Base-by-base conservation (phyloP, 1,139 yeast genomes). In the Debaryomyces nepalensis region DNA sequence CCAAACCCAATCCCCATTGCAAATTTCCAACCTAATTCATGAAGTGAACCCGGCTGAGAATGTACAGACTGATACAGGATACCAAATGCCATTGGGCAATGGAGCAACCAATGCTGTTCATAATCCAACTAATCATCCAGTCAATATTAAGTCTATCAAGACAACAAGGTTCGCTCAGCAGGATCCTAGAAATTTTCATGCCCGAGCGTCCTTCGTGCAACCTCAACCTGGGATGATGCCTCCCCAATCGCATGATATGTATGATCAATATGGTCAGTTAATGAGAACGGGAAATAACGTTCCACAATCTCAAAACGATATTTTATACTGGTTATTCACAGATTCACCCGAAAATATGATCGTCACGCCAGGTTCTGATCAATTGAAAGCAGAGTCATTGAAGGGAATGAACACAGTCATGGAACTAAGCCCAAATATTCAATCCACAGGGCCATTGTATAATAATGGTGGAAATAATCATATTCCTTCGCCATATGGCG, bases 241-340 rank as follows among this genome's bases (percentile, higher is more conserved):
- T 6, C 15, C 20, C 5, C 39, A 39, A 14, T 11, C 23, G 8
- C 32, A 24, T 8, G 42, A 34, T 9, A 29, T 39, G n/a, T 34
- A 39, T 21, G 37, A 30, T 12, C 38, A 29, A 18, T 33, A 27
- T 24, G 31, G 31, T 22, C 11, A 16, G n/a, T 11, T 30, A 9
- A 20, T 18, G 1, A 22, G 10, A 15, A 16, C 22, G 20, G 24
- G 31, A 20, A 21, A 21, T 20, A 37, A 35, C 30, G 32, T 42
- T 5, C 54, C 58, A 42, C 63, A 57, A 26, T 50, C 58, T 23
- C 75, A 68, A 41, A 66, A 57, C 33, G 76, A 71, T 47, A 68
- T 72, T 21, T 51, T 71, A 9, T 64, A 71, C 12, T 72, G 77
- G 77, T 52, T 72, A 7, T 67, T 67, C 47, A 64, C 62, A 3